Evolutionary conservation across 768 basidiomycete genomes (phyloP), one percentile per base, ranked within the genome.

Genomic region (Suillus subalutaceus): DNA sequence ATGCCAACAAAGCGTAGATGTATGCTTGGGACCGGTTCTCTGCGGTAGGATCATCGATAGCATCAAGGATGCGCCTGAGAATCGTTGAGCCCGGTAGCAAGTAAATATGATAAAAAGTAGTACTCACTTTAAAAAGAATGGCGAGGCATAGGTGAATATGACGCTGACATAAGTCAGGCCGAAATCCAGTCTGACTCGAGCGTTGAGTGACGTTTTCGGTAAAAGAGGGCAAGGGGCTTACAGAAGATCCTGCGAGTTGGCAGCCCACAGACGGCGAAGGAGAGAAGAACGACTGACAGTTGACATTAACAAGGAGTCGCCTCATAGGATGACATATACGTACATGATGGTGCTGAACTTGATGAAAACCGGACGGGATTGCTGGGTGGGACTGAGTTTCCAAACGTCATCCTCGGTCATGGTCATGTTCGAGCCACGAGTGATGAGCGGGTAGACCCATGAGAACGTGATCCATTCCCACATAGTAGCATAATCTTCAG

Each of bases 111-210:
- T 30, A 48, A n/a, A 6, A 46, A 2, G 10, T 5, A 6, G 62
- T 32, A 64, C 83, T 64, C 59, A 88, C 86, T 92, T 94, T 53
- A 97, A 82, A 80, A 96, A 95, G 80, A 89, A 95, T 8, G 96
- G 95, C 0, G 86, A 85, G 0, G 88, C 83, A 77, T 95, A 97
- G 70, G 90, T 91, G 78, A 94, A 90, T 0, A 85, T 38, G 38
- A 95, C 88, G 69, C 88, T 88, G 64, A 89, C 72, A 66, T 89
- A 78, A 0, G 94, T 93, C 50, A 95, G 78, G 2, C 70, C 16
- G 67, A 90, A 88, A 73, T 96, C 94, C 53, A 93, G 67, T 37
- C 85, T 87, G 52, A 61, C 63, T 55, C 62, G 57, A 50, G 41
- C 4, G 35, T 52, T 59, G 3, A 52, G 55, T 0, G 1, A 58